phyloP scores from a whole-genome alignment of 257 asterid species.

The Apocynum venetum region DNA sequence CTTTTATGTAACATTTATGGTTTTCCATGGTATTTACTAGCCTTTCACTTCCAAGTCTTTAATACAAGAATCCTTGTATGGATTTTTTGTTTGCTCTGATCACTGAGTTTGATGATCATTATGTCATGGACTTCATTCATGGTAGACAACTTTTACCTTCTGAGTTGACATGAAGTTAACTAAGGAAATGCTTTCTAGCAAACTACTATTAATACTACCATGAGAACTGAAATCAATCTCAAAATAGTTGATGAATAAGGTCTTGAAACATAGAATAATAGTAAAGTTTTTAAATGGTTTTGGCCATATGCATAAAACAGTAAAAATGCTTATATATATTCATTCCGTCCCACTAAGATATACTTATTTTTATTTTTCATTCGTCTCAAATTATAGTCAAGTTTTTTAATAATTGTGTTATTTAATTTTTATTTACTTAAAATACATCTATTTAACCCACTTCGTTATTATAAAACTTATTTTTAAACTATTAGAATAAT shows the following conservation, averaged over 20 bases:
- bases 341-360: no score
- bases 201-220: no score
- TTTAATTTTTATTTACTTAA: no score
- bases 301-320: no score
- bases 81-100: background rate
- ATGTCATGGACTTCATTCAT: background rate
- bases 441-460: no score
- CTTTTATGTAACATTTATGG: background rate
- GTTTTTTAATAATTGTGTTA: no score
- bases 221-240: background rate
- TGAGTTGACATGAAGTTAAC: constrained; percentile 6
- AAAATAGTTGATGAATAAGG: background rate
- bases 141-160: background rate
- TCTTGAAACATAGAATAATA: background rate
- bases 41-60: background rate
- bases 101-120: constrained; percentile 5
- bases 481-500: no score
- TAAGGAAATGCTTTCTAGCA: background rate
- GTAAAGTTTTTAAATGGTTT: no score
- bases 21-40: background rate
- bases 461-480: no score
- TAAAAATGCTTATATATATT: no score
- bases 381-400: no score
- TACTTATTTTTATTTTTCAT: no score
- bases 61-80: background rate